A percentile compares a stretch with the other conserved stretches of the same genome.
These are phyloP conservation scores for Schizophyllum commune DNA, from an alignment of 1,284 basidiomycete species.

Conservation along the genomic window DNA sequence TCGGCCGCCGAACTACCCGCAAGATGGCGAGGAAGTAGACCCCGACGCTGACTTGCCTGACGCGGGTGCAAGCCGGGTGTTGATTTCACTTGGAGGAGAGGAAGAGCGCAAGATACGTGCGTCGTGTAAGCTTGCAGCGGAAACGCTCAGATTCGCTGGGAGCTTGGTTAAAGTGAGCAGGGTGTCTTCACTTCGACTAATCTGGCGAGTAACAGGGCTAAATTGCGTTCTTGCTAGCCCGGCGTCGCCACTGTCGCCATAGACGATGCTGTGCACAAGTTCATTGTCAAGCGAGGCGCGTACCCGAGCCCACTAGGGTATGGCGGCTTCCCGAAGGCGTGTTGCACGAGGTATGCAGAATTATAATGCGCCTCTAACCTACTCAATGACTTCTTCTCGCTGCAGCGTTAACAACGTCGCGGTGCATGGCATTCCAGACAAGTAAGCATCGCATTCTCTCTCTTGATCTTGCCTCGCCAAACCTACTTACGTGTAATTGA, in stretches of 20 bases:
- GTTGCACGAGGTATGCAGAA: constrained; percentile 59
- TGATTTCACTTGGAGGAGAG: constrained; percentile 47
- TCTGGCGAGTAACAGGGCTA: neutral
- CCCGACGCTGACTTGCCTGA: constrained; percentile 7
- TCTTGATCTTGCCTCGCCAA: neutral
- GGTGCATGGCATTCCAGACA: constrained; percentile 82
- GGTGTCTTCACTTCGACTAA: neutral
- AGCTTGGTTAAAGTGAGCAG: constrained; percentile 22
- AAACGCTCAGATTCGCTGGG: constrained; percentile 53
- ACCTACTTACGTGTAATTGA: neutral
- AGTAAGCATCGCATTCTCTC: constrained; percentile 34
- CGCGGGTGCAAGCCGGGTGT: constrained; percentile 17
- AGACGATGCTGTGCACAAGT: constrained; percentile 64
- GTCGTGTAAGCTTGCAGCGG: constrained; percentile 55
- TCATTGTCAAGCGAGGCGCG: constrained; percentile 59
- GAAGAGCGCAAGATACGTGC: constrained; percentile 51
- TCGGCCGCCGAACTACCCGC: constrained; percentile 50
- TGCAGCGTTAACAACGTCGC: constrained; percentile 77
- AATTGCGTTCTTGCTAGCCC: constrained; percentile 33
- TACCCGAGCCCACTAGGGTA: constrained; percentile 89
- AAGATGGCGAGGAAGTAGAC: constrained; percentile 2
- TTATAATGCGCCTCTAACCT: neutral
- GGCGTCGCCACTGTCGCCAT: constrained; percentile 71
- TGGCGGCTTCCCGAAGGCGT: constrained; percentile 75
- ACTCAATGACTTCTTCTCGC: neutral